Base-by-base conservation (phyloP, 1,284 basidiomycete species). In the Irpex sp. region DNA sequence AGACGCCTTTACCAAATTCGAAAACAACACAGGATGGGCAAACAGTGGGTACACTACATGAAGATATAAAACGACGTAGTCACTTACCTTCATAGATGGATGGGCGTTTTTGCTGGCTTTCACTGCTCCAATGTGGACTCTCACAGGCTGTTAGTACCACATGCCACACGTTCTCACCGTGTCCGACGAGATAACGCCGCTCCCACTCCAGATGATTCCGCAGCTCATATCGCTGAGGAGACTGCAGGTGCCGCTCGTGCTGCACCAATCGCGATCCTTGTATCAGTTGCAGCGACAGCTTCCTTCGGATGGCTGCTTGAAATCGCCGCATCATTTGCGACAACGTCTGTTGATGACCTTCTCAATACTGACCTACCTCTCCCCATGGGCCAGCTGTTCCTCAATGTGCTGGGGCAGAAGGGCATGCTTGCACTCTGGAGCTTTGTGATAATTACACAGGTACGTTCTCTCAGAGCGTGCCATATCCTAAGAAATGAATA, bases 191-290 rank as follows among this genome's bases (percentile, higher is more conserved):
- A 7, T 55, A 19, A 61, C 40, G 9, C 44, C n/a, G 44, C 49
- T 34, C 26, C 38, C 64, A 59, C 13, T 7, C 2, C 66, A 89
- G 88, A 90, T 68, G 90, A 92, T 69, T 89, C 89, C 34, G 88
- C 90, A 2, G 88, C 88, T n/a, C 89, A 92, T 69, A 87, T 92
- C 57, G 82, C 87, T 9, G 90, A 92, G 75, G 91, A 92, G 73
- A 84, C 86, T 0, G 76, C 87, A 4, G 85, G 86, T 48, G 90
- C 90, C 3, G 81, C 84, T 9, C 78, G 79, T 59, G 85, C 86
- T 17, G 89, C 91, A 1, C 92, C 92, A 1, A 84, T 91, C 59
- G 92, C 92, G 2, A 93, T 94, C 69, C 78, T 92, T 34, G 76
- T 85, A 38, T 84, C 85, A 37, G 87, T 89, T 13, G 79, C 78